Evolutionary conservation across 1,284 basidiomycete species (phyloP).

Genomic region (Marasmius fiardii): DNA sequence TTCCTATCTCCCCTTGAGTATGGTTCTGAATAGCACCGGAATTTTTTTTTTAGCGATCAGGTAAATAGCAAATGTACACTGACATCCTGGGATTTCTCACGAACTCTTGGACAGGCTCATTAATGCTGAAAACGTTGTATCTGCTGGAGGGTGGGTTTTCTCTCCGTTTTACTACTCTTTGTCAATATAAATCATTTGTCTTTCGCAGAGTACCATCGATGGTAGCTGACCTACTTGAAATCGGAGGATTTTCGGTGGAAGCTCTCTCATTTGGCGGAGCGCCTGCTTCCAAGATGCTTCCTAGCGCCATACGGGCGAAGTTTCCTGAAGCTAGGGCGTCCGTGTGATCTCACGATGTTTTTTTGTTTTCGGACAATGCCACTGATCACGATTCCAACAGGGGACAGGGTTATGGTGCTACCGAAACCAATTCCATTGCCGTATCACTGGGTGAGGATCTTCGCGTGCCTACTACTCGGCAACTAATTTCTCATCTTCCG

Average conservation of each 20-base stretch:
- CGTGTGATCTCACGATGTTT: slow-evolving; percentile 6
- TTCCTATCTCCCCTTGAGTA: neutral
- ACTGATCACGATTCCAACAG: neutral
- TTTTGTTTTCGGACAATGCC: neutral
- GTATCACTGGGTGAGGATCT: neutral
- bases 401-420: neutral
- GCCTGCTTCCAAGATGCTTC: slow-evolving; percentile 29
- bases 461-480: neutral
- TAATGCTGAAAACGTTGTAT: slow-evolving; percentile 28
- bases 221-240: slow-evolving; percentile 33
- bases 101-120: slow-evolving; percentile 23
- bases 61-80: neutral
- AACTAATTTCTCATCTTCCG: neutral
- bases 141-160: slow-evolving; percentile 27
- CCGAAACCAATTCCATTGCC: slow-evolving; percentile 7
- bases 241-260: slow-evolving; percentile 9
- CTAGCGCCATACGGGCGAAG: slow-evolving; percentile 17
- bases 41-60: neutral
- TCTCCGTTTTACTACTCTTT: neutral
- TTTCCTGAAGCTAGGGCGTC: slow-evolving; percentile 26
- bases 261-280: slow-evolving; percentile 35
- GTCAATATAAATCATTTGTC: neutral
- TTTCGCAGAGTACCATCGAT: slow-evolving; percentile 34
- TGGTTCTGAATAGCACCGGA: no score
- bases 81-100: neutral